Conservation (phyloP, 1,284 basidiomycete genomes). For the Sutorius eximius region DNA sequence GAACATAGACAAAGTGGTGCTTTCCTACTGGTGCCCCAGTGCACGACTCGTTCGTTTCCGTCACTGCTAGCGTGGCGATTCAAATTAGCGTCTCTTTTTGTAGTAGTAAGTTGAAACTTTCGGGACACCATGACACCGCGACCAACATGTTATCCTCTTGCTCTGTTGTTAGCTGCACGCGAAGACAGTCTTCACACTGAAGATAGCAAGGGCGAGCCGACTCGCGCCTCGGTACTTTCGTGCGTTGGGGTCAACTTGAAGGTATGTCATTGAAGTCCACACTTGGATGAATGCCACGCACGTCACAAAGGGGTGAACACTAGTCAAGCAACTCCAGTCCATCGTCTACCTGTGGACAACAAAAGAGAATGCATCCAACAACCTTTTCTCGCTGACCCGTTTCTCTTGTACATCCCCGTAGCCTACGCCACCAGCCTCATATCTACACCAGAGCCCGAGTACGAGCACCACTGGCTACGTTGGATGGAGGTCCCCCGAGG, state of each 20-base stretch:
- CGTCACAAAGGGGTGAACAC: not conserved
- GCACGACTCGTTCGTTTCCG: no score
- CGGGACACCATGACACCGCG: no score
- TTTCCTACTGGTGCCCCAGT: no score
- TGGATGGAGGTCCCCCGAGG: slow-evolving; percentile 10
- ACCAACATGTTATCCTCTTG: no score
- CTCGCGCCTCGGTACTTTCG: not conserved
- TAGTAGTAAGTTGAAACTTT: no score
- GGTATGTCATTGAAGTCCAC: not conserved
- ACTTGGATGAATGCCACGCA: not conserved
- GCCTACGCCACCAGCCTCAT: slow-evolving; percentile 9
- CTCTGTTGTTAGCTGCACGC: no score
- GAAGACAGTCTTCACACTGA: no score
- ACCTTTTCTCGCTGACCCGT: not conserved
- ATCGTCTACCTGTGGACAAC: not conserved
- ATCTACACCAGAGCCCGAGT: slow-evolving; percentile 1
- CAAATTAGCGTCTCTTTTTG: no score
- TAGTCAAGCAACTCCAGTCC: not conserved
- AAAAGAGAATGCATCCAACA: not conserved
- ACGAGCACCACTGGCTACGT: slow-evolving; percentile 3
- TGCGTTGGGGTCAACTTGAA: not conserved
- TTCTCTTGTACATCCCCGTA: not conserved
- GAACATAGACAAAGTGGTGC: no score
- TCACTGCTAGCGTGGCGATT: no score
- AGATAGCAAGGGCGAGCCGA: not conserved